A percentile compares a stretch with the other conserved stretches of the same genome.
Conservation (phyloP, 169 alveolate genomes). For the Plasmodium gaboni region DNA sequence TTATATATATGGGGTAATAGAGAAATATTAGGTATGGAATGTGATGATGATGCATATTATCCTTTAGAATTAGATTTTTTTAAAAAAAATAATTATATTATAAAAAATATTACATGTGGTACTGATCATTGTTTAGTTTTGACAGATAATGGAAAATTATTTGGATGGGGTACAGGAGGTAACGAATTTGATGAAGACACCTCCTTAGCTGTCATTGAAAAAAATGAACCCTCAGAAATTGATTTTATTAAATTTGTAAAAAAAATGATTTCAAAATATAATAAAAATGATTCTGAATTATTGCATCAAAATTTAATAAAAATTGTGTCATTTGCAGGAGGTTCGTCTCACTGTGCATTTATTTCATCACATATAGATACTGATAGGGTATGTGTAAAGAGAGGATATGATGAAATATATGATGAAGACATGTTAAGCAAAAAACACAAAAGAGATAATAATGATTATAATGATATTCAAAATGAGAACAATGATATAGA, state of each 20-base stretch:
- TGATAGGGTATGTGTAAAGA: conserved; percentile 17
- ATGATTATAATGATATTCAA: not conserved
- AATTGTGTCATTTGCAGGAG: conserved; percentile 60
- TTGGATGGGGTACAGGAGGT: conserved; percentile 76
- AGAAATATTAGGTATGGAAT: conserved; percentile 79
- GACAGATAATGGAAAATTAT: conserved; percentile 46
- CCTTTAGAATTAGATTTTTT: conserved; percentile 37
- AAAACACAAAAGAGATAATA: conserved; percentile 24
- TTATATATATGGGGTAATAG: conserved; percentile 89
- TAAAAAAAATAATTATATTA: conserved; percentile 16
- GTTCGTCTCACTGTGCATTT: conserved; percentile 72
- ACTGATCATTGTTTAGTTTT: conserved; percentile 76
- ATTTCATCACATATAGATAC: conserved; percentile 48
- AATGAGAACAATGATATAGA: not conserved
- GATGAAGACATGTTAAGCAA: conserved; percentile 14
- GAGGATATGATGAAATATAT: conserved; percentile 31
- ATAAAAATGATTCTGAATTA: not conserved
- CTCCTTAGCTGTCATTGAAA: conserved; percentile 18
- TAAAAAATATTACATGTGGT: conserved; percentile 48
- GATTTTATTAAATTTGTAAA: conserved; percentile 13
- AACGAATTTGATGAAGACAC: conserved; percentile 46
- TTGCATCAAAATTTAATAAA: conserved; percentile 2
- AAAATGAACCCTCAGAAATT: conserved; percentile 55
- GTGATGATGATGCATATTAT: conserved; percentile 44
- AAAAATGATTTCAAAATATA: conserved; percentile 15